Conservation (phyloP, 768 basidiomycete species). For the Kwoniella dejecticola region DNA sequence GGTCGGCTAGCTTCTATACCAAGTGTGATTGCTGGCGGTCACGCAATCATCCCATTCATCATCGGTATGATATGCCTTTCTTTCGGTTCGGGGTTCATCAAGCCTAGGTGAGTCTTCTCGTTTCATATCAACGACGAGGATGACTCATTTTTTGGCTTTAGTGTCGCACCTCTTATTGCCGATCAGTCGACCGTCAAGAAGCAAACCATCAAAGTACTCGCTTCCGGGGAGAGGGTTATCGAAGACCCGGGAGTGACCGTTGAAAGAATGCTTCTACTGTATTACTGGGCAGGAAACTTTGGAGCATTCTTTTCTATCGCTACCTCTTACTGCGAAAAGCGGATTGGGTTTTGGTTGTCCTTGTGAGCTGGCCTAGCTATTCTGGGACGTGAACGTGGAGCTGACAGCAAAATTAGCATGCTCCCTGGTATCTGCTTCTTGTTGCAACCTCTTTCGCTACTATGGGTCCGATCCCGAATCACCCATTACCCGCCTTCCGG, state of each 20-base stretch:
- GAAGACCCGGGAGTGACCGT: constrained; percentile 40
- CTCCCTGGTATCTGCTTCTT: constrained; percentile 45
- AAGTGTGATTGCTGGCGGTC: constrained; percentile 1
- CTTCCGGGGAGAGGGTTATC: constrained; percentile 39
- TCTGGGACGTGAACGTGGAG: too few species aligned
- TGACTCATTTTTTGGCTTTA: not conserved
- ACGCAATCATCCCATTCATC: constrained; percentile 18
- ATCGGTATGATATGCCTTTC: constrained; percentile 32
- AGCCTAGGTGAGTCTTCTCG: constrained; percentile 7
- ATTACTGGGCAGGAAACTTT: constrained; percentile 51
- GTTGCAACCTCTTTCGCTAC: constrained; percentile 43
- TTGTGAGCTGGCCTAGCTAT: not conserved
- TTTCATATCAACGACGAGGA: not conserved
- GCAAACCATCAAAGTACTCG: constrained; percentile 24
- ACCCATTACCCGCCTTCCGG: constrained; percentile 40
- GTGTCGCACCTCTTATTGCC: constrained; percentile 41
- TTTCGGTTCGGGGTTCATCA: constrained; percentile 44
- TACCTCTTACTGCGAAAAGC: constrained; percentile 47
- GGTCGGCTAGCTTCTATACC: not conserved
- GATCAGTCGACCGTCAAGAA: constrained; percentile 46
- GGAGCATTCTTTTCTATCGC: constrained; percentile 51
- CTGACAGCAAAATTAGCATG: constrained; percentile 7
- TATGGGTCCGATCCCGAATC: constrained; percentile 31
- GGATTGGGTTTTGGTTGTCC: constrained; percentile 51
- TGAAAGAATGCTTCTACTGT: constrained; percentile 45